Percentiles rank a stretch among this genome's conserved stretches.
phyloP scores from a whole-genome alignment of 768 basidiomycete genomes.

The Multifurca ochricompacta region DNA sequence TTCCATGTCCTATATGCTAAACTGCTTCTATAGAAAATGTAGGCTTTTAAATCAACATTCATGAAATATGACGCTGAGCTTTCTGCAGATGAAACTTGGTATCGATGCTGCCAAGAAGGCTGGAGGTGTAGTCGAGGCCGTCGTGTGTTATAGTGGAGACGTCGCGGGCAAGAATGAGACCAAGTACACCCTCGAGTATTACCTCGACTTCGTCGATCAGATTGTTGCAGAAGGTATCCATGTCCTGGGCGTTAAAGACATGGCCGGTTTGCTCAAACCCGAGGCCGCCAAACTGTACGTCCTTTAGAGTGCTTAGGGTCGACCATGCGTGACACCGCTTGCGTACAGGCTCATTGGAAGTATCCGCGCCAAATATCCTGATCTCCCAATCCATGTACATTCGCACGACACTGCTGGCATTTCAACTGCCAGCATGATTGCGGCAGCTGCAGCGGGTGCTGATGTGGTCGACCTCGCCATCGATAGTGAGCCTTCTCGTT shows the following conservation, averaged over 20 bases:
- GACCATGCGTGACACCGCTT: background rate
- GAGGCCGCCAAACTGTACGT: slow-evolving; percentile 83
- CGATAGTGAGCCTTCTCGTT: slow-evolving; percentile 59
- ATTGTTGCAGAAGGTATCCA: slow-evolving; percentile 94
- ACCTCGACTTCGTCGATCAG: slow-evolving; percentile 90
- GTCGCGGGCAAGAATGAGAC: slow-evolving; percentile 90
- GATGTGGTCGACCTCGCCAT: slow-evolving; percentile 98
- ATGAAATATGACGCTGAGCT: background rate
- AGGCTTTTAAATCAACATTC: slow-evolving; percentile 23
- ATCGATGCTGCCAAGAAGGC: slow-evolving; percentile 99
- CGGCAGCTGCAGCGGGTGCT: slow-evolving; percentile 92
- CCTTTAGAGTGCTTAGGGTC: slow-evolving; percentile 1
- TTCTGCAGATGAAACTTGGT: slow-evolving; percentile 80
- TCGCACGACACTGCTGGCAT: slow-evolving; percentile 99
- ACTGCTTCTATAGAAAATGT: slow-evolving; percentile 54
- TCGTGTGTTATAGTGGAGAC: slow-evolving; percentile 98
- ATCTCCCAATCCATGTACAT: slow-evolving; percentile 98
- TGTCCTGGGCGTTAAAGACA: slow-evolving; percentile 96
- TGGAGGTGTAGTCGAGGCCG: slow-evolving; percentile 95
- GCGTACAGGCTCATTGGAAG: slow-evolving; percentile 73
- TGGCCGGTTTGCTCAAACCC: slow-evolving; percentile 96
- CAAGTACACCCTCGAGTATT: slow-evolving; percentile 97
- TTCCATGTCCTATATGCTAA: background rate
- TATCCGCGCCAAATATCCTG: slow-evolving; percentile 93
- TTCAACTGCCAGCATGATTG: slow-evolving; percentile 95